These are phyloP conservation scores for Mentha longifolia DNA, from an alignment of 257 asterid species.

Conservation along the genomic window DNA sequence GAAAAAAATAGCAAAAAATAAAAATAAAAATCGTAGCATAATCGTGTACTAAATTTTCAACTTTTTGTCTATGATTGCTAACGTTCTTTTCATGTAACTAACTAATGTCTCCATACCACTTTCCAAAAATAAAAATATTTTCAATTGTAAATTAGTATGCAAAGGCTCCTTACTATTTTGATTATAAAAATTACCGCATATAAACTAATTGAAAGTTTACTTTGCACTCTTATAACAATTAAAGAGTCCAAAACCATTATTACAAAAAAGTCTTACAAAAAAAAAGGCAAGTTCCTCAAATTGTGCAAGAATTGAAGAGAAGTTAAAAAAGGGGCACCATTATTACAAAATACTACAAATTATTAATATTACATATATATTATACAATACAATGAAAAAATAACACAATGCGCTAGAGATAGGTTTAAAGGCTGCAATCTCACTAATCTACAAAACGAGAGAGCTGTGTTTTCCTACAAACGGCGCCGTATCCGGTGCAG, in stretches of 20 bases:
- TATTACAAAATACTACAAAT: too few relatives aligned
- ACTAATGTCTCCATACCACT: slow-evolving; percentile 5
- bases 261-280: too few relatives aligned
- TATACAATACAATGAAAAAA: too few relatives aligned
- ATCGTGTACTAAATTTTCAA: slow-evolving; percentile 7
- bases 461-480: neutral
- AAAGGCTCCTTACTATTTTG: neutral
- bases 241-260: too few relatives aligned
- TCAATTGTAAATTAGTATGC: neutral
- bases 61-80: slow-evolving; percentile 14
- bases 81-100: slow-evolving; percentile 27
- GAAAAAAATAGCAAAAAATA: neutral
- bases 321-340: too few relatives aligned
- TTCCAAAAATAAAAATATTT: neutral
- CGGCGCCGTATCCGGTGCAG: neutral
- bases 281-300: too few relatives aligned
- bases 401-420: neutral
- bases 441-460: slow-evolving; percentile 46
- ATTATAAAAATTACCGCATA: too few relatives aligned
- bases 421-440: slow-evolving; percentile 15
- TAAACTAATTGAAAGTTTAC: too few relatives aligned
- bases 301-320: too few relatives aligned
- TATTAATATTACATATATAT: too few relatives aligned
- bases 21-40: neutral
- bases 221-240: too few relatives aligned